phyloP scores from a whole-genome alignment of 352 stramenopile genomes.

The Plasmopara muralis region DNA sequence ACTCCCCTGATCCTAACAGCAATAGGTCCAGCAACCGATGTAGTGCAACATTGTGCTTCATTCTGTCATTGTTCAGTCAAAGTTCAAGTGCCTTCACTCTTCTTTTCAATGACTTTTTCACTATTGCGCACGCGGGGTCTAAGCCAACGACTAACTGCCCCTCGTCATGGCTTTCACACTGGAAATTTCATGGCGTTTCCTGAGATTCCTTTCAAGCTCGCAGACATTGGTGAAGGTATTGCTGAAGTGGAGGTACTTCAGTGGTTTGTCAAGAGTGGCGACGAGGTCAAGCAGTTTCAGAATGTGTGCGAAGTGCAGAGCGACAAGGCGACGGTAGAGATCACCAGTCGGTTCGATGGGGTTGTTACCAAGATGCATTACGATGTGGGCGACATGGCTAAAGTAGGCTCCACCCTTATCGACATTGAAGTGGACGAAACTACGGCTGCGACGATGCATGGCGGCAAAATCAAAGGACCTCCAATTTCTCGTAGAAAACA shows the following conservation, averaged over 20 bases:
- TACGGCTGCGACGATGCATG: conserved; percentile 41
- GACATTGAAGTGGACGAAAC: conserved; percentile 87
- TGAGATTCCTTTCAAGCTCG: conserved; percentile 86
- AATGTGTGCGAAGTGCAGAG: conserved; percentile 96
- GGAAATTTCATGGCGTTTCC: conserved; percentile 37
- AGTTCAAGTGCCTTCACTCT: conserved; percentile 4
- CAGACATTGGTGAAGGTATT: conserved; percentile 98
- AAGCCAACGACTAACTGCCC: conserved; percentile 11
- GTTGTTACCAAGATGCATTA: conserved; percentile 90
- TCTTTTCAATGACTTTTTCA: conserved; percentile 8
- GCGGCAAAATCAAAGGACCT: conserved; percentile 23
- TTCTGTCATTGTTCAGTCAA: conserved; percentile 16
- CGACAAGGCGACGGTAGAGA: conserved; percentile 97
- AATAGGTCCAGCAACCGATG: conserved; percentile 3
- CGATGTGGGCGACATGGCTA: conserved; percentile 92
- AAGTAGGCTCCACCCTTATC: conserved; percentile 91
- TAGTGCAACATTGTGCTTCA: conserved; percentile 2
- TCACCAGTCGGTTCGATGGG: conserved; percentile 96
- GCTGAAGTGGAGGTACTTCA: conserved; percentile 97
- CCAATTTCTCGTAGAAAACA: conserved; percentile 13
- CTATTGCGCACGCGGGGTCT: conserved; percentile 9
- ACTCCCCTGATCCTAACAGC: conserved; percentile 11
- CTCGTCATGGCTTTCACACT: conserved; percentile 39
- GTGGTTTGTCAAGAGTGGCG: conserved; percentile 94
- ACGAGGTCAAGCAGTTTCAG: conserved; percentile 94